These are phyloP conservation scores for Ephemerocybe angulata DNA, from an alignment of 768 basidiomycete species.

Conservation along the genomic window DNA sequence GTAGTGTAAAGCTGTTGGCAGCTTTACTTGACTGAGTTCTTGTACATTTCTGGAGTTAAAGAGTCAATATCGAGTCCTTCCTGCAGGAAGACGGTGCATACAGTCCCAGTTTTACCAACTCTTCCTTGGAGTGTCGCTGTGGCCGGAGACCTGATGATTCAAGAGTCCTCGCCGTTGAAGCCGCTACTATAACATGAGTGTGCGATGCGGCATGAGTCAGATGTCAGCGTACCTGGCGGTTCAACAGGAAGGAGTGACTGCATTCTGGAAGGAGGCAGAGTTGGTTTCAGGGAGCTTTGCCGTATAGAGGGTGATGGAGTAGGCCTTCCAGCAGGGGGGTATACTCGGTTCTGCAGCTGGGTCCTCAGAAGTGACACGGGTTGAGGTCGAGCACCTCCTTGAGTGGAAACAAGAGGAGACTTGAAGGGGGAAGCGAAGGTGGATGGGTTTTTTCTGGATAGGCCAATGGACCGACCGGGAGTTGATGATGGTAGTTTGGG, in stretches of 20 bases:
- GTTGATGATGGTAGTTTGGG: neutral
- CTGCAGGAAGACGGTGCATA: constrained; percentile 25
- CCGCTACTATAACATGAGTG: constrained; percentile 3
- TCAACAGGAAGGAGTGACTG: neutral
- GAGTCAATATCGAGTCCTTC: constrained; percentile 1
- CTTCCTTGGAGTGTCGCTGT: constrained; percentile 38
- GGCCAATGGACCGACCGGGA: neutral
- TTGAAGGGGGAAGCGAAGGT: neutral
- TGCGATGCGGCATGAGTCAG: neutral
- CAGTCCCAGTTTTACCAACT: constrained; percentile 52
- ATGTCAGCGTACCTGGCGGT: neutral
- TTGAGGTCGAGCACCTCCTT: neutral
- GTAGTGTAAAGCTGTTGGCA: constrained; percentile 54
- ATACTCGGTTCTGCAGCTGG: neutral
- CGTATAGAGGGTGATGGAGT: neutral
- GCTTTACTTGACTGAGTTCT: constrained; percentile 55
- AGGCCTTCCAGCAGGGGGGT: neutral
- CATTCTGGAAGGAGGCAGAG: neutral
- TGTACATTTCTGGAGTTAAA: constrained; percentile 38
- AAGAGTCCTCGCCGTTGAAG: constrained; percentile 40
- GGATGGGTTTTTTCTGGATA: neutral
- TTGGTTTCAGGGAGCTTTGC: neutral
- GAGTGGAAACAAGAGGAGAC: neutral
- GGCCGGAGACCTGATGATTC: constrained; percentile 49
- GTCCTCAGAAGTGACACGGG: neutral